These are phyloP conservation scores for Corylus avellana DNA, from an alignment of 306 rosid genomes.

Conservation along the genomic window DNA sequence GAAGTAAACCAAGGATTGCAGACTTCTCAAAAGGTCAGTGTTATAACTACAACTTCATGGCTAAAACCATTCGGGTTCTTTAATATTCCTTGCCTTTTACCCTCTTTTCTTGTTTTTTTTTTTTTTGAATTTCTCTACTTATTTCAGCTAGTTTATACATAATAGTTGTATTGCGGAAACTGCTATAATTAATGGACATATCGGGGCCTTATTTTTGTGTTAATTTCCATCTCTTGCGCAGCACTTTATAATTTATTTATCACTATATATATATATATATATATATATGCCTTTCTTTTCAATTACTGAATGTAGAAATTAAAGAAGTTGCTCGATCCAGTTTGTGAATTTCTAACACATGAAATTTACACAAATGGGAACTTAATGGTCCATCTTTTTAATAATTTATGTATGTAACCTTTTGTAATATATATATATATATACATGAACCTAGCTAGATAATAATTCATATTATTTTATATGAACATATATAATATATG, in stretches of 20 bases:
- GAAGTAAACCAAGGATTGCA: conserved; percentile 4
- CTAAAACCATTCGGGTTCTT: background rate
- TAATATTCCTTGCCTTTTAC: background rate
- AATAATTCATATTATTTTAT: background rate
- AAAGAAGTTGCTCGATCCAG: background rate
- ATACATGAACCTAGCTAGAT: background rate
- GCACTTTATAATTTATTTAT: background rate
- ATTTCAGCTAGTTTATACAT: background rate
- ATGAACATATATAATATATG: background rate
- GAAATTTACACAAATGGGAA: background rate
- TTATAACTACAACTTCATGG: background rate
- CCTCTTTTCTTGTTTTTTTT: background rate
- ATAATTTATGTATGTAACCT: background rate
- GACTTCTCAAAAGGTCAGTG: conserved; percentile 5
- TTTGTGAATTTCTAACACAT: conserved; percentile 1
- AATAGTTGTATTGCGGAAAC: conserved; percentile 2
- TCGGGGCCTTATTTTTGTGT: background rate
- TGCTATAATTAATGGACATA: background rate
- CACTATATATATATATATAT: too few relatives aligned
- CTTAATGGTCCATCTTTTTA: background rate
- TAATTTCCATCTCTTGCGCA: background rate
- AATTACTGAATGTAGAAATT: background rate
- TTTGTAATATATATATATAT: background rate
- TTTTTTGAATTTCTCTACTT: background rate
- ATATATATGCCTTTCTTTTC: background rate